Percentiles rank a stretch among this genome's conserved stretches.
phyloP scores from a whole-genome alignment of 768 basidiomycete species.

The Paxillus ammoniavirescens region DNA sequence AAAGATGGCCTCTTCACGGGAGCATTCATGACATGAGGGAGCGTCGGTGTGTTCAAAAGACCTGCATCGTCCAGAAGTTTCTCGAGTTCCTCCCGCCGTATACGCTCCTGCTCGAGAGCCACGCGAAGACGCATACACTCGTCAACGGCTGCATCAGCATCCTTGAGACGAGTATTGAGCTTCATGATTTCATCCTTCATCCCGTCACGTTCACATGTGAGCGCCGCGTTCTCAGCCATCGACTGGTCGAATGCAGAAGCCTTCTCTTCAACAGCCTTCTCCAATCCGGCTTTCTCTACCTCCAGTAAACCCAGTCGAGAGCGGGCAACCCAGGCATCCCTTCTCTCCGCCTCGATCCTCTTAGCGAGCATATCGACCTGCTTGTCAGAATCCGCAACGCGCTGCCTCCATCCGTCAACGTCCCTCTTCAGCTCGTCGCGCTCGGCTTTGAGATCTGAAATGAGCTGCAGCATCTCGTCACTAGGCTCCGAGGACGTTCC shows the following conservation, averaged over 20 bases:
- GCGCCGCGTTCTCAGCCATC: conserved; percentile 22
- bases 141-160: conserved; percentile 22
- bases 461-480: conserved; percentile 76
- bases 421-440: conserved; percentile 87
- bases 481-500: conserved; percentile 46
- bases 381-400: conserved; percentile 76
- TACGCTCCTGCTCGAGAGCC: conserved; percentile 40
- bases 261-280: conserved; percentile 44
- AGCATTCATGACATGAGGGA: conserved; percentile 14
- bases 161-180: conserved; percentile 31
- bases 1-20: conserved; percentile 14
- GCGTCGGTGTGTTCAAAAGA: conserved; percentile 46
- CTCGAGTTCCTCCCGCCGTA: conserved; percentile 48
- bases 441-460: conserved; percentile 82
- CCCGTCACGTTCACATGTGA: conserved; percentile 28
- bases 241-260: conserved; percentile 28
- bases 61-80: conserved; percentile 46
- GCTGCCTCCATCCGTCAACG: conserved; percentile 80
- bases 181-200: conserved; percentile 29
- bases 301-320: conserved; percentile 66
- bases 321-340: conserved; percentile 82
- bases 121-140: conserved; percentile 27
- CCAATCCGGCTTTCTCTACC: conserved; percentile 60
- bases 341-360: conserved; percentile 73
- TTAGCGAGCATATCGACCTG: conserved; percentile 62